Conservation (phyloP, 164 flowering plant genomes). For the Paratinospora sagittata region DNA sequence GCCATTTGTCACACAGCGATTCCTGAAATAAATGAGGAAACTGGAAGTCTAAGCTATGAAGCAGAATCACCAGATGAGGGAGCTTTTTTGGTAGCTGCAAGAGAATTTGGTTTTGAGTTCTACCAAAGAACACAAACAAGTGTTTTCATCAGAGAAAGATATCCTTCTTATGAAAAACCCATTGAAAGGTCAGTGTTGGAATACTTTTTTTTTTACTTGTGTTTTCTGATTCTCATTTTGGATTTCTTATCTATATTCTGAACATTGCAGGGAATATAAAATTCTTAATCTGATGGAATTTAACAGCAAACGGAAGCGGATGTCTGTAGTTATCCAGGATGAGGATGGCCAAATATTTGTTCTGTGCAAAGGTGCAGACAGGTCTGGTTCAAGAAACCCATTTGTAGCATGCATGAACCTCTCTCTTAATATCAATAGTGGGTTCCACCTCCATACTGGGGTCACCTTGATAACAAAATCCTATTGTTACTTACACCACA, state of each 20-base stretch:
- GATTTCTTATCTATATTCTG: conserved; percentile 1
- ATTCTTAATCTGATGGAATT: conserved; percentile 72
- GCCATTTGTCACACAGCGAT: conserved; percentile 92
- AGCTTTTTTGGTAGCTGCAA: conserved; percentile 88
- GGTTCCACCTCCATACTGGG: background rate
- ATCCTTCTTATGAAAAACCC: conserved; percentile 37
- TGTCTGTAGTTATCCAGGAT: conserved; percentile 76
- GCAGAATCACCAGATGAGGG: conserved; percentile 99
- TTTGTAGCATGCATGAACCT: background rate
- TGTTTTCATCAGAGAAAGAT: conserved; percentile 56
- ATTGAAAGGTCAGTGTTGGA: conserved; percentile 53
- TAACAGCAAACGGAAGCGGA: conserved; percentile 86
- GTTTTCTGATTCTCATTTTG: background rate
- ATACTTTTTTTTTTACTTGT: conserved; percentile 1
- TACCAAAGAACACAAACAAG: conserved; percentile 74
- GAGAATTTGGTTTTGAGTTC: conserved; percentile 94
- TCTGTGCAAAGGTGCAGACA: conserved; percentile 94
- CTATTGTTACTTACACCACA: background rate
- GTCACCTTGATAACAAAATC: background rate
- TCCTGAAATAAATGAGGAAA: conserved; percentile 76
- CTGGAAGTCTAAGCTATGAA: conserved; percentile 59
- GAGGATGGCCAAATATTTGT: conserved; percentile 72
- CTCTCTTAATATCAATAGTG: background rate
- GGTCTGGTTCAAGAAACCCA: conserved; percentile 36
- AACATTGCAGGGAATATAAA: conserved; percentile 66